Percentiles rank a stretch among this genome's conserved stretches.
Evolutionary conservation across 2,329 filamentous ascomycete genomes (phyloP).

Genomic region (Dactylellina cionopaga): DNA sequence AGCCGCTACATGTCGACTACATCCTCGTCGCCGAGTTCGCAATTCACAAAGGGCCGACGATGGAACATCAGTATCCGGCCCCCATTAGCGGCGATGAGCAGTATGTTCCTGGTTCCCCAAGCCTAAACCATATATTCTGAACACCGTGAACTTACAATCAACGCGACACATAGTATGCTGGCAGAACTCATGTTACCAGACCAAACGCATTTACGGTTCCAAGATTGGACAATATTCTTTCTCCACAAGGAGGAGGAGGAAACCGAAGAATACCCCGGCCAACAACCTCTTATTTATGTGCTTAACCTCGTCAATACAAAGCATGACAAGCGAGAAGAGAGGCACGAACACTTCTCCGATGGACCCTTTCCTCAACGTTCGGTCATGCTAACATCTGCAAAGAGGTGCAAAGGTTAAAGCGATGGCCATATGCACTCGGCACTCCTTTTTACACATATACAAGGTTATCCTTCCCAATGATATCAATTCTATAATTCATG

Average conservation of each 20-base stretch:
- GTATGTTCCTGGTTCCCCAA: slow-evolving; percentile 50
- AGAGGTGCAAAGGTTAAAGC: slow-evolving; percentile 95
- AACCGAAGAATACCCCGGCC: slow-evolving; percentile 74
- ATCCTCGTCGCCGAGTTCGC: slow-evolving; percentile 97
- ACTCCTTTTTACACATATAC: slow-evolving; percentile 98
- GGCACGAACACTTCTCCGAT: slow-evolving; percentile 61
- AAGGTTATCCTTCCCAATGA: slow-evolving; percentile 70
- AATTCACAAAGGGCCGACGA: slow-evolving; percentile 92
- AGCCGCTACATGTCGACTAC: slow-evolving; percentile 94
- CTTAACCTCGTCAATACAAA: slow-evolving; percentile 98
- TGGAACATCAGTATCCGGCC: slow-evolving; percentile 97
- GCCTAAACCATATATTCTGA: neutral
- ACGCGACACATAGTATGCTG: slow-evolving; percentile 70
- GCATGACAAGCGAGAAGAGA: slow-evolving; percentile 88
- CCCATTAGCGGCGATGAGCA: slow-evolving; percentile 96
- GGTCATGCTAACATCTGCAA: slow-evolving; percentile 31
- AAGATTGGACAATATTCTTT: slow-evolving; percentile 99
- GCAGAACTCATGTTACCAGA: slow-evolving; percentile 98
- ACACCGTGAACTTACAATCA: slow-evolving; percentile 10
- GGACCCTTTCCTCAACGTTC: neutral
- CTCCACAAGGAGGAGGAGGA: slow-evolving; percentile 91
- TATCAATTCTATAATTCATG: slow-evolving; percentile 26
- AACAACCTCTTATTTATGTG: slow-evolving; percentile 92
- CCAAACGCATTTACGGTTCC: slow-evolving; percentile 90
- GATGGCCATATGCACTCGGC: slow-evolving; percentile 97